A percentile compares a stretch with the other conserved stretches of the same genome.
Conservation (phyloP, 345 rosid genomes). For the Alliaria petiolata region DNA sequence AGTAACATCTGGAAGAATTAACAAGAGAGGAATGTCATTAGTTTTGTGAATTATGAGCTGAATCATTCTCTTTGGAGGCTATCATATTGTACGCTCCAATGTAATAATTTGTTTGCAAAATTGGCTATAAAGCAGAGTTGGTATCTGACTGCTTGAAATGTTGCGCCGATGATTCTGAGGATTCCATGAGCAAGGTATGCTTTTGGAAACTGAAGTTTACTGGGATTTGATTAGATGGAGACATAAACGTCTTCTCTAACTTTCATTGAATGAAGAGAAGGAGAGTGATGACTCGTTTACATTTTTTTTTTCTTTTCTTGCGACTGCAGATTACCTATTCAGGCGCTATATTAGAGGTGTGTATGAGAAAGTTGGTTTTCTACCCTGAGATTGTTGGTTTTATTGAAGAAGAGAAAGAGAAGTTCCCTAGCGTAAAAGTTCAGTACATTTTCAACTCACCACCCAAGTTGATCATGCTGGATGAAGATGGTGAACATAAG, state of each 20-base stretch:
- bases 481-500: slow-evolving; percentile 67
- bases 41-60: not conserved
- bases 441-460: slow-evolving; percentile 89
- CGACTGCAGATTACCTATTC: slow-evolving; percentile 65
- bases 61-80: not conserved
- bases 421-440: slow-evolving; percentile 64
- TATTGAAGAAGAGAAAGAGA: slow-evolving; percentile 88
- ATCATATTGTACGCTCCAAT: not conserved
- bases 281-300: not conserved
- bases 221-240: not conserved
- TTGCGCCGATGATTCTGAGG: slow-evolving; percentile 93
- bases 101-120: not conserved
- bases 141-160: slow-evolving; percentile 92
- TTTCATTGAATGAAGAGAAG: not conserved
- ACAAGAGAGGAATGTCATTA: not conserved
- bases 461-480: slow-evolving; percentile 87
- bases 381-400: slow-evolving; percentile 89
- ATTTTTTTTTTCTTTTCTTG: not conserved
- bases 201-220: not conserved
- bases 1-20: not conserved
- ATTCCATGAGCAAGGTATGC: slow-evolving; percentile 78
- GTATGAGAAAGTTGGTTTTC: slow-evolving; percentile 92
- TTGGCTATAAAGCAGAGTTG: slow-evolving; percentile 54
- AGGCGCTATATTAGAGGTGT: slow-evolving; percentile 84
- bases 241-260: not conserved